Conservation (phyloP, 2,329 filamentous ascomycete species). For the Beauveria bassiana region DNA sequence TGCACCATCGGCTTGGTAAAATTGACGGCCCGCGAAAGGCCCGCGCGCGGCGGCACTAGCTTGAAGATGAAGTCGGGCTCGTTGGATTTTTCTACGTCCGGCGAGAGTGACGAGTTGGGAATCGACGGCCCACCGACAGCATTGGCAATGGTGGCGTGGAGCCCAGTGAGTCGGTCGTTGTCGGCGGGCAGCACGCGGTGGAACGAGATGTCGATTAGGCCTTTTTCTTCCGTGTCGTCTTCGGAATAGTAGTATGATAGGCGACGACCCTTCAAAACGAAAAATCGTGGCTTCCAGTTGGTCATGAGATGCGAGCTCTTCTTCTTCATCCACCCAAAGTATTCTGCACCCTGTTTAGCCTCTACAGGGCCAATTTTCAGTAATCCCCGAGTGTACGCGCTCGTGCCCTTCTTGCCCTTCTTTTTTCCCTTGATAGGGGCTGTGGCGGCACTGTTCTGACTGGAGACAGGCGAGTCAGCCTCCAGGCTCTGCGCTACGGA, state of each 20-base stretch:
- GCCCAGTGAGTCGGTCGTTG: conserved; percentile 78
- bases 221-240: conserved; percentile 84
- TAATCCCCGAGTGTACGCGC: conserved; percentile 82
- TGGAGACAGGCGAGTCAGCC: conserved; percentile 60
- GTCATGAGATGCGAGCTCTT: conserved; percentile 93
- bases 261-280: conserved; percentile 83
- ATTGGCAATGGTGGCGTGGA: conserved; percentile 87
- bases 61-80: conserved; percentile 94
- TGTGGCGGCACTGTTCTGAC: conserved; percentile 44
- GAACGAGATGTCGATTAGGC: conserved; percentile 94
- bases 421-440: conserved; percentile 44
- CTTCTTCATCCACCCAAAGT: conserved; percentile 99
- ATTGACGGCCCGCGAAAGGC: conserved; percentile 82
- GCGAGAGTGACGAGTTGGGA: conserved; percentile 49
- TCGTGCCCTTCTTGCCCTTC: conserved; percentile 90
- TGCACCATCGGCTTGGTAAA: conserved; percentile 97
- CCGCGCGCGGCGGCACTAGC: conserved; percentile 80
- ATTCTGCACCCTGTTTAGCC: conserved; percentile 80
- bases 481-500: conserved; percentile 66
- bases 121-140: conserved; percentile 47
- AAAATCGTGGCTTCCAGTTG: conserved; percentile 95
- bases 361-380: conserved; percentile 74
- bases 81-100: conserved; percentile 30
- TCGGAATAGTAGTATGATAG: conserved; percentile 96
- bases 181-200: conserved; percentile 94